Base-by-base conservation (phyloP, 108 stramenopile genomes). In the Cyclotella choctawhatcheeana region DNA sequence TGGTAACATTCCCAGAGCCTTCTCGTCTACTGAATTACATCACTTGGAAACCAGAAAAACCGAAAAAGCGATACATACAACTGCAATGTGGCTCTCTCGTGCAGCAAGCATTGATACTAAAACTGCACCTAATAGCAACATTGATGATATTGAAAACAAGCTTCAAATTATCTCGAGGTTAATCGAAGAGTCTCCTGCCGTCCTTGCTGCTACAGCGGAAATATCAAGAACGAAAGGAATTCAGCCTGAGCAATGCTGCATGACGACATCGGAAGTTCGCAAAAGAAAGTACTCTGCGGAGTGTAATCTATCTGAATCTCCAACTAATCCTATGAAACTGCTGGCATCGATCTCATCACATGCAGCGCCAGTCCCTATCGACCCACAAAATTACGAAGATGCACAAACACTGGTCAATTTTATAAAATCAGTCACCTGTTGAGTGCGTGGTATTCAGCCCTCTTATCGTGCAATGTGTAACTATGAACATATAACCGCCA, bases 401-500 rank as follows among this genome's bases (percentile, higher is more conserved):
- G 92, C 86, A 7, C 72, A 90, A 45, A 86, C 89, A 12, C 79
- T 93, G 54, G 88, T 93, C 34, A 85, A 88, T 27, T 93, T 93
- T 66, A 51, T 90, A 40, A 77, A 87, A 40, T 88, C 85, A 59
- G 84, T 89, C n/a, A 69, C 22, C 35, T 52, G 55, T n/a, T n/a
- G n/a, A n/a, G n/a, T n/a, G n/a, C n/a, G n/a, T n/a, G n/a, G n/a
- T n/a, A n/a, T n/a, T n/a, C n/a, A n/a, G n/a, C n/a, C n/a, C n/a
- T n/a, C n/a, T n/a, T n/a, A n/a, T n/a, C n/a, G n/a, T n/a, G n/a
- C n/a, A n/a, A n/a, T n/a, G n/a, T n/a, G n/a, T n/a, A n/a, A n/a
- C n/a, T n/a, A n/a, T n/a, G n/a, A n/a, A n/a, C n/a, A n/a, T n/a
- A n/a, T n/a, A n/a, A n/a, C n/a, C n/a, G n/a, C n/a, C n/a, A n/a